Evolutionary conservation across 352 stramenopile genomes (phyloP), one percentile per base, ranked within the genome.

Genomic region (Phytophthora ramorum): DNA sequence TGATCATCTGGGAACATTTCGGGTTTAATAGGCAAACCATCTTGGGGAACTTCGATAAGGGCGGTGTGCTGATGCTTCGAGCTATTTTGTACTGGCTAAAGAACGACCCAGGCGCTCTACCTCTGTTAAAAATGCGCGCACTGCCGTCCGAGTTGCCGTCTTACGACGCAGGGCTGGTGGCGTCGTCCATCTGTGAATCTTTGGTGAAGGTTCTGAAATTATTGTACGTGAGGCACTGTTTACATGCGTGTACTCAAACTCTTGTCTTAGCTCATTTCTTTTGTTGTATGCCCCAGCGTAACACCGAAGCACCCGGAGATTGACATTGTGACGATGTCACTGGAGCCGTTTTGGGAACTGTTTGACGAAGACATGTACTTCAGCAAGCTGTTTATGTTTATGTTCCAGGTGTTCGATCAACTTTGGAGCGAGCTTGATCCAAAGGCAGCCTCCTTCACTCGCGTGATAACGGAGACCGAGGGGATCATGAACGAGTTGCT

Each of bases 321-420:
- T 43, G 88, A 96, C 58, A 89, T 94, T 26, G 76, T 92, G 9
- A 69, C 83, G 32, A 76, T 96, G 44, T 93, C 87, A 1, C 61
- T 88, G 38, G 84, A 96, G 51, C 87, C 87, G 17, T 93, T 92
- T 50, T 96, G 87, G 87, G 75, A 94, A 41, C 61, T 96, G 8
- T 90, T 96, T 66, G 82, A 91, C 22, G 87, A 96, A 57, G 81
- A 92, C 10, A 71, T 71, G 32, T 92, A 89, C 58, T 94, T 96
- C 50, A 71, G 81, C 53, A 92, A 92, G 54, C 58, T 94, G 7
- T 96, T 96, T 54, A 73, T 76, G 54, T 70, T 91, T 32, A 85
- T 90, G 73, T 84, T 92, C 41, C 76, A 89, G 13, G 80, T 94
- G 24, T 94, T 91, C 43, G 82, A 94, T 35, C 71, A 90, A 48